Base-by-base conservation (phyloP, 176 grass and related monocot genomes). In the Themeda triandra region DNA sequence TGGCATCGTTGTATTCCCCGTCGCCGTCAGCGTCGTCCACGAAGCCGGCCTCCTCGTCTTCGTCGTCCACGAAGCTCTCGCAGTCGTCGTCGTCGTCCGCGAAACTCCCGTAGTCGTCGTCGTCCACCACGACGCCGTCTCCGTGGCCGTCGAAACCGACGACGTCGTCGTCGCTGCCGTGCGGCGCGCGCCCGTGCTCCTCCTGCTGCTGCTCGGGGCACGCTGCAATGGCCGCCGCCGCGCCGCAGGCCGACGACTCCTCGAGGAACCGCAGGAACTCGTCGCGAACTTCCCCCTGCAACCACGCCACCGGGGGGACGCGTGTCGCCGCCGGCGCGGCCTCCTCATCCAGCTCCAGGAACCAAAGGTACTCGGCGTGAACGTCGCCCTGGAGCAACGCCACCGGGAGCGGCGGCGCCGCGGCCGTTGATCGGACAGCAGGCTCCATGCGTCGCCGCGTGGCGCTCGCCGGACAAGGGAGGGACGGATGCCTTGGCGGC, bases 331-430 rank as follows among this genome's bases (percentile, higher is more conserved):
- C 44, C 24, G 21, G 13, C 21, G 42, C 41, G 41, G 41, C 32
- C 8, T 32, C 46, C 8, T 32, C 14, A 32, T 81, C 65, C 39
- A 41, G 39, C 79, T 81, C 23, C 7, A 80, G 63, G 19, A 80
- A 68, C 21, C 13, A 44, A 44, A 53, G 7, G 44, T 80, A 68
- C 78, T 68, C 78, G 21, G 63, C 42, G 4, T 68, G 63, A 11
- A 68, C 63, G 63, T 68, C 63, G 42, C 63, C 78, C 63, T 68
- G 42, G 29, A 80, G 63, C 63, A 7, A 80, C 44, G 7, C 63
- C 44, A 80, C 29, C 0, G 36, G 36, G 0, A 6, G 36, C 36
- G 33, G 33, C 33, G 33, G 33, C 33, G 33, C 33, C n/a, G n/a
- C n/a, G 33, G 33, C 33, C 33, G 33, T 2, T 35, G 33, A 35